Evolutionary conservation across 768 basidiomycete species (phyloP).

Genomic region (Tylopilus sp.): DNA sequence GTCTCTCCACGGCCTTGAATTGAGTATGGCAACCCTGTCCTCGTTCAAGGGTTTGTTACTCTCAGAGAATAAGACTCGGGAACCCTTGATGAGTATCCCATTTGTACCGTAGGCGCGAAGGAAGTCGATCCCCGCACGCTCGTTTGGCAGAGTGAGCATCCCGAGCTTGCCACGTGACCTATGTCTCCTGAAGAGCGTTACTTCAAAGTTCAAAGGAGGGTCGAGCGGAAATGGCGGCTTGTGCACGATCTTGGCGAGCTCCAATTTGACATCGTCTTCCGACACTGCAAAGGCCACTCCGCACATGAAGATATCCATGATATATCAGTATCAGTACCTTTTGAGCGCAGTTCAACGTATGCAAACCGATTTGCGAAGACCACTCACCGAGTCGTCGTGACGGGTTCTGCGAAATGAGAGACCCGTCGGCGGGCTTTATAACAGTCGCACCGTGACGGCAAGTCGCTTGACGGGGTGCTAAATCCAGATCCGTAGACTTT

Average conservation of each 20-base stretch:
- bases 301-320: constrained; percentile 37
- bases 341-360: neutral
- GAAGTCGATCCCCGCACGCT: constrained; percentile 20
- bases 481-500: neutral
- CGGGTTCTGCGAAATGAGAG: constrained; percentile 1
- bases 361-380: neutral
- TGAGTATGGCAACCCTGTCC: constrained; percentile 23
- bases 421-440: constrained; percentile 14
- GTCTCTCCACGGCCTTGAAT: constrained; percentile 29
- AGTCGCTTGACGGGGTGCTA: neutral
- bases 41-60: constrained; percentile 25
- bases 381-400: constrained; percentile 21
- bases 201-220: constrained; percentile 32
- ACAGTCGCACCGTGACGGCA: neutral
- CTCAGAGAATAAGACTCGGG: constrained; percentile 13
- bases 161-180: constrained; percentile 25
- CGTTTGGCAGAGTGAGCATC: constrained; percentile 30
- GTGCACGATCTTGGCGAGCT: constrained; percentile 33
- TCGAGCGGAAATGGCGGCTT: constrained; percentile 30
- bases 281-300: constrained; percentile 27
- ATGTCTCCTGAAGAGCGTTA: constrained; percentile 27
- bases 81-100: constrained; percentile 29
- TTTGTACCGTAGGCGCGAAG: constrained; percentile 23
- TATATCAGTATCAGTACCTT: constrained; percentile 6
- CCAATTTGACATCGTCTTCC: constrained; percentile 31